phyloP scores from a whole-genome alignment of 257 asterid genomes.

The Parsonsia alboflavescens region DNA sequence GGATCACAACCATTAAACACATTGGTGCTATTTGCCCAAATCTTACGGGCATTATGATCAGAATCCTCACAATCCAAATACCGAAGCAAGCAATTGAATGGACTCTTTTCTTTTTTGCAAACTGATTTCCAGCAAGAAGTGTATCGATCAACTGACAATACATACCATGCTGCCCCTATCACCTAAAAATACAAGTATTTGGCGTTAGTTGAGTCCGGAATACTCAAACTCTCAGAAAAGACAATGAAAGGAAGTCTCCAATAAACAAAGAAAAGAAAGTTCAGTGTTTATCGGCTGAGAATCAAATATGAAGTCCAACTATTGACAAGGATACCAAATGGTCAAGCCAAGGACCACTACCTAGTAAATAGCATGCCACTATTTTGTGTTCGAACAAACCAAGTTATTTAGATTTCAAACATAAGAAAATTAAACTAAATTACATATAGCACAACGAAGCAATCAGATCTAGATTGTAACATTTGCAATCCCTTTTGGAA shows the following conservation, averaged over 20 bases:
- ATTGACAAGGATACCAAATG: not conserved
- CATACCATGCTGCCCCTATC: constrained; percentile 94
- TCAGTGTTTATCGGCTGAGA: not conserved
- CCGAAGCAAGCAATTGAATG: constrained; percentile 46
- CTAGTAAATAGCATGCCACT: not conserved
- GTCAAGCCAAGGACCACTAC: no score
- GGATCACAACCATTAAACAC: constrained; percentile 77
- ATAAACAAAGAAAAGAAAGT: not conserved
- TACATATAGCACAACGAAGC: not conserved
- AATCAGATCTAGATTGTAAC: not conserved
- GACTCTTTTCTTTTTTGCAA: constrained; percentile 56
- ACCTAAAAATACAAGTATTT: constrained; percentile 39
- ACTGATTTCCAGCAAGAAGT: constrained; percentile 83
- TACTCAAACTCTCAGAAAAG: not conserved
- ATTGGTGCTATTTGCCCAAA: constrained; percentile 57
- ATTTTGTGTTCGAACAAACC: not conserved
- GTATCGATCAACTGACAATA: constrained; percentile 79
- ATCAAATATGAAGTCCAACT: not conserved
- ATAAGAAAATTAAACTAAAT: not conserved
- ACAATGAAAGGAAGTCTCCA: not conserved
- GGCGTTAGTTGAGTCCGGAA: not conserved
- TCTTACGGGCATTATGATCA: constrained; percentile 22
- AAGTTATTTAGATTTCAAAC: not conserved
- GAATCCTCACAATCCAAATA: constrained; percentile 56
- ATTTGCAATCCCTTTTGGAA: not conserved